A percentile compares a stretch with the other conserved stretches of the same genome.
Evolutionary conservation across 2,329 filamentous ascomycete genomes (phyloP).

Genomic region (Thermomyces lanuginosus): DNA sequence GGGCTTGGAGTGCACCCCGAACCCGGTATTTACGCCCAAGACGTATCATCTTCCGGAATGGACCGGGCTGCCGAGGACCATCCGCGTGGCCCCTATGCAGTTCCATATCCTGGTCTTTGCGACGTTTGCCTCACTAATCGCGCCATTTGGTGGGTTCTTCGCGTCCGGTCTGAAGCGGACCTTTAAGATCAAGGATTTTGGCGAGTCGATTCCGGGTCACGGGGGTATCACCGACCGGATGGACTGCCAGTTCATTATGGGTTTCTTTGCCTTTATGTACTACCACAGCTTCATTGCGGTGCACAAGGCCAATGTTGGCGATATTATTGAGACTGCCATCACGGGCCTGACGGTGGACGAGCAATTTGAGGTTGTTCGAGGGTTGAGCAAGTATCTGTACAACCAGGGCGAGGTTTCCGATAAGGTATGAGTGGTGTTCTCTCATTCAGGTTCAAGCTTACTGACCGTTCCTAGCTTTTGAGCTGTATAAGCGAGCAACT

Average conservation of each 20-base stretch:
- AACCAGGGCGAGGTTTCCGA: conserved; percentile 44
- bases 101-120: conserved; percentile 81
- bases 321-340: conserved; percentile 79
- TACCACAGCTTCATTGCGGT: conserved; percentile 93
- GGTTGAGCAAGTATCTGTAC: conserved; percentile 46
- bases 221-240: conserved; percentile 97
- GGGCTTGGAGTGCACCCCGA: conserved; percentile 74
- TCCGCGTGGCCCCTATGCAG: conserved; percentile 76
- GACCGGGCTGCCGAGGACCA: conserved; percentile 53
- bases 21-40: conserved; percentile 74
- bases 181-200: conserved; percentile 99
- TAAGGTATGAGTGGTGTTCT: conserved; percentile 26
- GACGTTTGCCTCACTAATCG: conserved; percentile 89
- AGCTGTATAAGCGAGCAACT: conserved; percentile 23
- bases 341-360: conserved; percentile 75
- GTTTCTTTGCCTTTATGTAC: conserved; percentile 95
- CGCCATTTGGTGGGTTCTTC: conserved; percentile 96
- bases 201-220: conserved; percentile 91
- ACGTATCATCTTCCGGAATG: conserved; percentile 57
- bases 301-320: conserved; percentile 69
- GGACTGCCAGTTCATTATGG: conserved; percentile 99
- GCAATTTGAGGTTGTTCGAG: conserved; percentile 62
- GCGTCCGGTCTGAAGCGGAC: conserved; percentile 93
- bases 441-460: conserved; percentile 7
- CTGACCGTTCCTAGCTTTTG: conserved; percentile 14